These are phyloP conservation scores for Elaphomyces granulatus DNA, from an alignment of 495 filamentous ascomycete genomes.

Conservation along the genomic window DNA sequence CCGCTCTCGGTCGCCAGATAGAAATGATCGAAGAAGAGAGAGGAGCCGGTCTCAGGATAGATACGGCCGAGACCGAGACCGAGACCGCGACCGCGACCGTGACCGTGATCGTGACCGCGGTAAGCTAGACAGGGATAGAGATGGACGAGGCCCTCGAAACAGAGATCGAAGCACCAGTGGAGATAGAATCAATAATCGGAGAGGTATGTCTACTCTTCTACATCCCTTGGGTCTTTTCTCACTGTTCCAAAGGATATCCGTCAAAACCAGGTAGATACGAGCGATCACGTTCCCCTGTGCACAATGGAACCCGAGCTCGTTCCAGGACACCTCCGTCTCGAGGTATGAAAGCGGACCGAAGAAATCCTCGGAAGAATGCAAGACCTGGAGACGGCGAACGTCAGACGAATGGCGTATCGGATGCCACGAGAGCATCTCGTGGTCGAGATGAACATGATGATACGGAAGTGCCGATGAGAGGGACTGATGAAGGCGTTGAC, in stretches of 20 bases:
- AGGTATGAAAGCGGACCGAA: constrained; percentile 19
- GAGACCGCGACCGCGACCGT: constrained; percentile 20
- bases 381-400: constrained; percentile 12
- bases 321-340: constrained; percentile 26
- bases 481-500: constrained; percentile 43
- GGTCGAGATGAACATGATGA: constrained; percentile 21
- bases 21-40: constrained; percentile 26
- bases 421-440: constrained; percentile 6
- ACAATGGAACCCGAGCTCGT: constrained; percentile 24
- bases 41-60: constrained; percentile 34
- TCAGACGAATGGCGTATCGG: constrained; percentile 16
- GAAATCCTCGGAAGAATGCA: constrained; percentile 20
- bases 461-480: constrained; percentile 30
- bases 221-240: constrained; percentile 4
- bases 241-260: constrained; percentile 19
- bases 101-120: constrained; percentile 13
- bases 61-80: no score
- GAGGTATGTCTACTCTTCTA: constrained; percentile 27
- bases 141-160: constrained; percentile 23
- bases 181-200: constrained; percentile 30
- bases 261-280: constrained; percentile 27
- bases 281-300: constrained; percentile 32
- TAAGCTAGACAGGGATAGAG: constrained; percentile 27
- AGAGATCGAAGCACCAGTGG: constrained; percentile 33
- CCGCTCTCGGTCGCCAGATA: constrained; percentile 31